Base-by-base conservation (phyloP, 129 eudicot species). In the Glebionis coronaria region DNA sequence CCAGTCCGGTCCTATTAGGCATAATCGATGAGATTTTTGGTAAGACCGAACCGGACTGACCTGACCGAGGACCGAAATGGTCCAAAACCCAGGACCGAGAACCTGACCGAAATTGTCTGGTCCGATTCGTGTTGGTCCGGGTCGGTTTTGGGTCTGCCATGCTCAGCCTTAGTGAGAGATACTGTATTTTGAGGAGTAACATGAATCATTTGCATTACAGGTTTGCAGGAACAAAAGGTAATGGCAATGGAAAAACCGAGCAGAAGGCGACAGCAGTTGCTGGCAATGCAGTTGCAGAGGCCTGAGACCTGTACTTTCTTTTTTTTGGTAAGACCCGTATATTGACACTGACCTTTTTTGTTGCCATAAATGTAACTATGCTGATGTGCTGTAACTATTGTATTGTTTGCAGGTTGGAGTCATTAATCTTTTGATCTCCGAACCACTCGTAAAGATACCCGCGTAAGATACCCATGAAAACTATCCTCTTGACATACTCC, bases 261-360 rank as follows among this genome's bases (percentile, higher is more conserved):
- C 82, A 82, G 97, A 82, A 84, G 74, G 78, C 83, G 15, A 70
- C 83, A 16, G 25, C 83, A 16, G 25, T 75, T 51, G 82, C 76
- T 35, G 85, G 78, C 65, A 73, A 86, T 77, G 86, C 85, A 20
- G 88, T 73, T 73, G 94, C 85, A 58, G 88, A 75, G 60, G 72
- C 83, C 70, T 90, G 78, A 84, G 72, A 47, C 9, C 25, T 29
- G 20, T 55, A 44, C 44, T 35, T 46, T 47, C 27, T 9, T 44
- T 18, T 67, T 74, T 27, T 9, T 19, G 60, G 92, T 81, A 69
- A 76, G 89, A 44, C 35, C 18, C 44, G 60, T 65, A 54, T 2
- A 11, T 50, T 46, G 49, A 27, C 40, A 11, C 28, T 40, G 49
- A 27, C n/a, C 40, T 21, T 52, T 13, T 15, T 9, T 68, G 12